Evolutionary conservation across 805 yeast species (phyloP), one percentile per base, ranked within the genome.

Genomic region (Metschnikowia noctiluminum): DNA sequence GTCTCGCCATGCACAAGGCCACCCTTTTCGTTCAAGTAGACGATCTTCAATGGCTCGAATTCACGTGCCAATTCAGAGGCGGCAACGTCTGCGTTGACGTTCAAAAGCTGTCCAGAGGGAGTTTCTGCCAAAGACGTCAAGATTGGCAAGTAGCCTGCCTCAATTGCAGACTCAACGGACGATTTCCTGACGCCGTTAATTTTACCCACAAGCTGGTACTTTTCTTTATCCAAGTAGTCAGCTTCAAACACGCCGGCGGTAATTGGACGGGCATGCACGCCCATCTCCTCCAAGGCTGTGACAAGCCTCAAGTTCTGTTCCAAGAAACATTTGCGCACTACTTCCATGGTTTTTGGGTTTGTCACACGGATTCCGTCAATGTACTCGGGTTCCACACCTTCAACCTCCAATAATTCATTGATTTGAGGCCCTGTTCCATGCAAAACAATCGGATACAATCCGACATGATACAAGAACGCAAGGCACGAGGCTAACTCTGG

Each of bases 401-500:
- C 96, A 44, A 84, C 84, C 69, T 94, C 99, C 51, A 94, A 78
- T 58, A 90, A 81, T 62, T 87, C 96, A 66, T 94, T 94, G 72
- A 94, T 94, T 71, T 94, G 99, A 7, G 99, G 99, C 15, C 99
- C 99, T 1, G 99, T 94, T 28, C 99, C 99, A 65, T 94, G 99
- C 50, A 94, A 78, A 9, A 94, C 96, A 53, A 94, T 90, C 27
- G 99, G 99, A 62, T 90, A 94, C 51, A 94, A 79, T 11, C 99
- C 99, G 44, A 94, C 96, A 64, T 94, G 99, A 74, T 94, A 94
- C 56, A 94, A 75, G 69, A 94, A 94, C 5, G 98, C 97, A 55
- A 94, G 76, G 62, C 97, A 91, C 0, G 96, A 88, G 0, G 99
- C 99, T 59, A 94, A 75, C 70, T 92, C 96, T 9, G 90, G 87